Percentiles rank a stretch among this genome's conserved stretches.
phyloP scores from a whole-genome alignment of 495 filamentous ascomycete species.

The Penicillium malachiteum region DNA sequence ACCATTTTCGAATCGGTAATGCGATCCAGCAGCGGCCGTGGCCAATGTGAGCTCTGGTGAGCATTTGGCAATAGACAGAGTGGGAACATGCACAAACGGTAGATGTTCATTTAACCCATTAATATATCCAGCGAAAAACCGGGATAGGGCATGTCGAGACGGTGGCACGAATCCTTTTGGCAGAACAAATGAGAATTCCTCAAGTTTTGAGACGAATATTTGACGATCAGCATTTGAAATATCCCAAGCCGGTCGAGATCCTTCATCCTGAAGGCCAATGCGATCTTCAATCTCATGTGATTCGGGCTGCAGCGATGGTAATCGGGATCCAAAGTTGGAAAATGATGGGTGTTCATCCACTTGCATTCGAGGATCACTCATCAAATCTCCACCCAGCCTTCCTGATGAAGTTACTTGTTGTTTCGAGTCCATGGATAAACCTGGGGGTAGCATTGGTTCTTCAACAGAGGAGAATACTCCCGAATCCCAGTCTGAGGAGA shows the following conservation, averaged over 20 bases:
- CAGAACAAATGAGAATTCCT: conserved; percentile 65
- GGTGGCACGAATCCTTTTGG: conserved; percentile 64
- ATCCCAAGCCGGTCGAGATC: conserved; percentile 58
- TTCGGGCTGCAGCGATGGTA: conserved; percentile 67
- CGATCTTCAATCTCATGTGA: conserved; percentile 57
- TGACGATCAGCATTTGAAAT: conserved; percentile 64
- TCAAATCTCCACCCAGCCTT: conserved; percentile 38
- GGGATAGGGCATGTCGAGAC: conserved; percentile 45
- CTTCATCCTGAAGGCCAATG: conserved; percentile 44
- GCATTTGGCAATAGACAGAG: conserved; percentile 44
- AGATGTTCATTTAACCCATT: conserved; percentile 51
- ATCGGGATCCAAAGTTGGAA: conserved; percentile 66
- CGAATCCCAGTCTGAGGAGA: conserved; percentile 53
- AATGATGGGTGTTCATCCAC: conserved; percentile 50
- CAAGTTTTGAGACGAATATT: conserved; percentile 59
- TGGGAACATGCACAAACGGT: conserved; percentile 51
- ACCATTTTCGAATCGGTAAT: conserved; percentile 64
- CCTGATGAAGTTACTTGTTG: conserved; percentile 16
- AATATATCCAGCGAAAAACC: conserved; percentile 51
- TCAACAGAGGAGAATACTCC: conserved; percentile 49
- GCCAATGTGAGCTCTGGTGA: conserved; percentile 48
- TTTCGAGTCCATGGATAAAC: conserved; percentile 42
- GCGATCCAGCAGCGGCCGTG: conserved; percentile 49
- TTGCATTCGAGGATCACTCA: conserved; percentile 37
- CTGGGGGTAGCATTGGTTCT: conserved; percentile 41